Conservation (phyloP, 2,329 filamentous ascomycete genomes). For the Paracamarosporium sp. region DNA sequence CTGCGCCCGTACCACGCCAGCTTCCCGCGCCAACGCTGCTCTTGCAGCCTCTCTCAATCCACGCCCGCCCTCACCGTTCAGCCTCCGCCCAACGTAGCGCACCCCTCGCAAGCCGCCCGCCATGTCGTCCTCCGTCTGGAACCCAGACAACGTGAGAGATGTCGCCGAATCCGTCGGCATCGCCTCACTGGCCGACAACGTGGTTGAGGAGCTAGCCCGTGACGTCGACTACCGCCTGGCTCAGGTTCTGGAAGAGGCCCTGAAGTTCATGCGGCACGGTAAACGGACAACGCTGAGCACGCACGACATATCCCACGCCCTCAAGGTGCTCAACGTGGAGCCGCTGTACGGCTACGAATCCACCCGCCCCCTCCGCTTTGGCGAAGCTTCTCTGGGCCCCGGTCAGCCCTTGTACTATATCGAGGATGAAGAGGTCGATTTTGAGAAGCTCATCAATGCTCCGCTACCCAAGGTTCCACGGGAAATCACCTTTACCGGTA, state of each 20-base stretch:
- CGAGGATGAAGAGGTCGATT: constrained; percentile 97
- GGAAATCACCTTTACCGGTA: constrained; percentile 90
- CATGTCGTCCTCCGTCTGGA: constrained; percentile 74
- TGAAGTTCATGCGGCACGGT: constrained; percentile 94
- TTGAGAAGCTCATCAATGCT: constrained; percentile 98
- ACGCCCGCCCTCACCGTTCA: constrained; percentile 5
- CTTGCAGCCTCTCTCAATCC: constrained; percentile 14
- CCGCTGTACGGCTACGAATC: constrained; percentile 97
- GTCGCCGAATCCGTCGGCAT: constrained; percentile 97
- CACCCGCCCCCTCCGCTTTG: constrained; percentile 85
- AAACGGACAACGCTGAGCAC: constrained; percentile 87
- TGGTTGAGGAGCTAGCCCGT: constrained; percentile 84
- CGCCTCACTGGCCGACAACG: constrained; percentile 78
- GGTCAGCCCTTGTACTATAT: constrained; percentile 97
- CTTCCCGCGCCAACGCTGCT: constrained; percentile 34
- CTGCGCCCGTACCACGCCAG: constrained; percentile 33
- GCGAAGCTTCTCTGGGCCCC: constrained; percentile 90
- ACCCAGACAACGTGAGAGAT: constrained; percentile 92
- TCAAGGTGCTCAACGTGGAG: constrained; percentile 88
- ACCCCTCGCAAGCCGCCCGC: constrained; percentile 10
- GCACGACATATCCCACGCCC: constrained; percentile 85
- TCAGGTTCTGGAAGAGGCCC: constrained; percentile 89
- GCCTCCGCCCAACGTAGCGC: constrained; percentile 20
- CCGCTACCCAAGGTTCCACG: constrained; percentile 92
- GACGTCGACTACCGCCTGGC: constrained; percentile 96